A percentile compares a stretch with the other conserved stretches of the same genome.
Conservation (phyloP, 208 protist genomes). For the Crithidia bombi region DNA sequence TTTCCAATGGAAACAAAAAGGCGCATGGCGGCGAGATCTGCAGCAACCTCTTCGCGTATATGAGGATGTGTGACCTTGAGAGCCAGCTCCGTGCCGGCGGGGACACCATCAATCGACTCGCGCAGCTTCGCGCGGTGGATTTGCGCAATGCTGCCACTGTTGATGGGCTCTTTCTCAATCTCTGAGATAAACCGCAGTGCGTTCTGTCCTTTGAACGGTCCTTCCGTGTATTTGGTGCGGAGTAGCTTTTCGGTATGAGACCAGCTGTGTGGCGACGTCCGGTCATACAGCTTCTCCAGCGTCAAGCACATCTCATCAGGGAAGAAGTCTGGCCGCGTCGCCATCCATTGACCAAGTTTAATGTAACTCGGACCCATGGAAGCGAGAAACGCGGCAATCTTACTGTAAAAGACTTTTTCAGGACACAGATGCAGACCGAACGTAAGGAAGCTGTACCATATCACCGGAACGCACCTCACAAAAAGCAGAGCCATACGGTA, state of each 20-base stretch:
- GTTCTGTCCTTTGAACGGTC: constrained; percentile 33
- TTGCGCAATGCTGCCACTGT: constrained; percentile 93
- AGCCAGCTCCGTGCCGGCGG: constrained; percentile 81
- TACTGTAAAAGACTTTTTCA: constrained; percentile 56
- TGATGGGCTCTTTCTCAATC: constrained; percentile 84
- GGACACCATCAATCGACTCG: constrained; percentile 73
- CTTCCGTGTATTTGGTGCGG: constrained; percentile 28
- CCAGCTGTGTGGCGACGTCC: constrained; percentile 73
- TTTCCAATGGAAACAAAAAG: constrained; percentile 55
- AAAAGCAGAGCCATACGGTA: constrained; percentile 51
- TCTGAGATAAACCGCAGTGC: constrained; percentile 69
- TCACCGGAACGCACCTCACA: constrained; percentile 40
- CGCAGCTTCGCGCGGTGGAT: constrained; percentile 84
- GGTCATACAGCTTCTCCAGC: constrained; percentile 76
- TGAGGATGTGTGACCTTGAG: constrained; percentile 93
- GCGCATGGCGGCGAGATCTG: constrained; percentile 79
- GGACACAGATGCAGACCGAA: constrained; percentile 62
- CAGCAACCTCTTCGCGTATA: constrained; percentile 68
- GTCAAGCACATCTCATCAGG: constrained; percentile 68
- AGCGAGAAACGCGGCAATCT: constrained; percentile 56
- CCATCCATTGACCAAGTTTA: constrained; percentile 95
- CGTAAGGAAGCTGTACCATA: constrained; percentile 63
- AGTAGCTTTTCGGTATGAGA: constrained; percentile 80
- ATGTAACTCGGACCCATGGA: constrained; percentile 92
- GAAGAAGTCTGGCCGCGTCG: constrained; percentile 92